phyloP scores from a whole-genome alignment of 495 filamentous ascomycete genomes.

The Podospora conica region DNA sequence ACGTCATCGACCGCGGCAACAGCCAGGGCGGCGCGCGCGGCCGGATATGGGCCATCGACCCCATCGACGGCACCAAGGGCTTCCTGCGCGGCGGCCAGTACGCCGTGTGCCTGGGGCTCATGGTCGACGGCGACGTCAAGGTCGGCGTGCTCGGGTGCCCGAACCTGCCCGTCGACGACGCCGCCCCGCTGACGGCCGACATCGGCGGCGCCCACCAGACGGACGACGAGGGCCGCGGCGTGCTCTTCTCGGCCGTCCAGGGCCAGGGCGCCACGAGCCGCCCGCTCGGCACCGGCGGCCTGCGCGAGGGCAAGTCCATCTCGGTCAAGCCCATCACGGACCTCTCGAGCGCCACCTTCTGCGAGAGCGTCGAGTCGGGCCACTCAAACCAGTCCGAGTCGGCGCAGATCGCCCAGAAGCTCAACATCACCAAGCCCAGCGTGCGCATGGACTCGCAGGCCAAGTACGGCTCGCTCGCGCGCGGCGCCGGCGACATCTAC shows the following conservation, averaged over 20 bases:
- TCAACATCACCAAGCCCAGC: constrained; percentile 78
- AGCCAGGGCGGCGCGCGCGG: constrained; percentile 73
- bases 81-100: constrained; percentile 98
- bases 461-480: constrained; percentile 94
- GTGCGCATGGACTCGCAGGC: constrained; percentile 96
- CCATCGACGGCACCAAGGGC: constrained; percentile 95
- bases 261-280: constrained; percentile 72
- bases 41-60: constrained; percentile 93
- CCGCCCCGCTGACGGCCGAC: constrained; percentile 56
- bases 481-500: constrained; percentile 92
- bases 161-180: constrained; percentile 81
- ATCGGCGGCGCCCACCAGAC: constrained; percentile 63
- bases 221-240: constrained; percentile 63
- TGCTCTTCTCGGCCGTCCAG: constrained; percentile 73
- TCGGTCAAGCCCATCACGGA: constrained; percentile 69
- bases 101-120: constrained; percentile 84
- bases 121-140: constrained; percentile 91
- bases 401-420: constrained; percentile 69
- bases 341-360: constrained; percentile 77
- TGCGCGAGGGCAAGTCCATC: constrained; percentile 59
- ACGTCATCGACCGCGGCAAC: constrained; percentile 76
- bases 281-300: constrained; percentile 54
- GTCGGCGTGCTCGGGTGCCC: constrained; percentile 92
- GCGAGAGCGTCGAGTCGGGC: constrained; percentile 87
- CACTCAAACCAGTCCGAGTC: constrained; percentile 87